A percentile compares a stretch with the other conserved stretches of the same genome.
phyloP scores from a whole-genome alignment of 164 flowering plant genomes.

The Houttuynia cordata region DNA sequence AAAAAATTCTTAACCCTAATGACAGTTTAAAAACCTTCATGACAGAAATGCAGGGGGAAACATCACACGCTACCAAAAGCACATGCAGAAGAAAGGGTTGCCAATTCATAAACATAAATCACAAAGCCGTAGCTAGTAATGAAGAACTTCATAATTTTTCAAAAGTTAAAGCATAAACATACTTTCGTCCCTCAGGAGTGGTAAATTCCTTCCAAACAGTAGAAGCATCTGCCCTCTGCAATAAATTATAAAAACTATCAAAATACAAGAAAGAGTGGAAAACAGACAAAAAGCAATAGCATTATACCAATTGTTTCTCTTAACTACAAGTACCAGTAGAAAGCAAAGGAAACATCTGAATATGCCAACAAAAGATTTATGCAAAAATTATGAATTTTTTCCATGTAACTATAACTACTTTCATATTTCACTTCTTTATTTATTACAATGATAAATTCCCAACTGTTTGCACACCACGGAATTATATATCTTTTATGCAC shows the following conservation, averaged over 20 bases:
- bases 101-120: not conserved
- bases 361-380: no score
- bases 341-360: not conserved
- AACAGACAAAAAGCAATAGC: not conserved
- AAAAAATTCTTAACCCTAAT: not conserved
- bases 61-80: not conserved
- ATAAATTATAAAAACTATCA: slow-evolving; percentile 10
- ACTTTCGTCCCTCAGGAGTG: slow-evolving; percentile 84
- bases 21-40: not conserved
- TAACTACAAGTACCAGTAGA: not conserved
- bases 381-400: no score
- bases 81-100: not conserved
- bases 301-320: not conserved
- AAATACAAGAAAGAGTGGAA: not conserved
- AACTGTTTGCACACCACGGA: no score
- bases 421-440: no score
- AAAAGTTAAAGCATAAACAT: slow-evolving; percentile 7
- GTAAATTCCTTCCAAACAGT: slow-evolving; percentile 95
- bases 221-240: slow-evolving; percentile 97
- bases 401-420: no score
- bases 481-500: no score
- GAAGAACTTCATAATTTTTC: not conserved
- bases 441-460: no score
- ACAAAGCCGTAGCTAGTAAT: not conserved
- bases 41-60: not conserved